Evolutionary conservation across 768 basidiomycete species (phyloP).

Genomic region (Mrakia gelida): DNA sequence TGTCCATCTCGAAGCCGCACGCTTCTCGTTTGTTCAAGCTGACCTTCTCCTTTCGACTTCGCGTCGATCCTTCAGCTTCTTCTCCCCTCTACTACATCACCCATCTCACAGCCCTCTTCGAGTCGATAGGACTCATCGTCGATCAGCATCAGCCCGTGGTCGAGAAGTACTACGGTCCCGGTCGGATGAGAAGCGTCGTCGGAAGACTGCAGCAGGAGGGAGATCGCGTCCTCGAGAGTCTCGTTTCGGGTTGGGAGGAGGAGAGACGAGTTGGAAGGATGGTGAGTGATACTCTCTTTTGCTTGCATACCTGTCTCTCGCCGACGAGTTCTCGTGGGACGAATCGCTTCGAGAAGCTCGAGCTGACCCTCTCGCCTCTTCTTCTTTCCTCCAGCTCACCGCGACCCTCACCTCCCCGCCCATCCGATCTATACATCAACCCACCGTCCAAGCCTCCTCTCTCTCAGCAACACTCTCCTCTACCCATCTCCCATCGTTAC

Average conservation of each 20-base stretch:
- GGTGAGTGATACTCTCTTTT: no score
- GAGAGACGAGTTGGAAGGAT: slow-evolving; percentile 78
- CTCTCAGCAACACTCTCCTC: slow-evolving; percentile 12
- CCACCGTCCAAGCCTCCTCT: neutral
- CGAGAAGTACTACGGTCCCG: slow-evolving; percentile 91
- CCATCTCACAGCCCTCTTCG: slow-evolving; percentile 83
- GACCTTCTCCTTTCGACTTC: slow-evolving; percentile 9
- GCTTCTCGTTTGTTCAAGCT: no score
- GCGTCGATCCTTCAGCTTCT: slow-evolving; percentile 62
- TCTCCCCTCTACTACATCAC: slow-evolving; percentile 90
- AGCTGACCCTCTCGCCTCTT: neutral
- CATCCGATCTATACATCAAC: neutral
- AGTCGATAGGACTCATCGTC: slow-evolving; percentile 90
- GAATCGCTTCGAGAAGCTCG: no score
- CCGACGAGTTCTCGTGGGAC: no score
- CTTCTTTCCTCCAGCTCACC: neutral
- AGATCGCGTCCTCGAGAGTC: slow-evolving; percentile 70
- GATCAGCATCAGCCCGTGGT: slow-evolving; percentile 97
- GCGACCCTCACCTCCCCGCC: slow-evolving; percentile 11
- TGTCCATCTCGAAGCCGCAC: slow-evolving; percentile 9
- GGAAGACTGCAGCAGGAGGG: slow-evolving; percentile 71
- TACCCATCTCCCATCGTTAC: slow-evolving; percentile 25
- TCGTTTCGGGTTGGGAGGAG: slow-evolving; percentile 84
- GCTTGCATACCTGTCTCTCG: no score
- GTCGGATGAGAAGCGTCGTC: slow-evolving; percentile 79